Evolutionary conservation across 1,139 yeast species (phyloP), one percentile per base, ranked within the genome.

Genomic region (Lodderomyces orthopsilosis): DNA sequence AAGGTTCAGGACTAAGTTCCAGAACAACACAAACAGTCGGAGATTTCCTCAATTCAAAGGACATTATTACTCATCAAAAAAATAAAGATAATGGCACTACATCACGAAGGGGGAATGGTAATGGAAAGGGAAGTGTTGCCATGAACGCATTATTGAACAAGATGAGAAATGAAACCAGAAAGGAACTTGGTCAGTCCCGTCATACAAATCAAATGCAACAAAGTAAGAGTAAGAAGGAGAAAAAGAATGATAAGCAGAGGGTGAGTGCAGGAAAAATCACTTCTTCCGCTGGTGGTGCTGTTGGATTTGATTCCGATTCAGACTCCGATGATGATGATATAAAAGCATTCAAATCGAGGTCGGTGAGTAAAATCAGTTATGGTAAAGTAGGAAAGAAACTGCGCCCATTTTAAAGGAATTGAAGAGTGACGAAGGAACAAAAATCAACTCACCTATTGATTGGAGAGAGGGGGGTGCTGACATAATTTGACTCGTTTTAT

Each of bases 91-190:
- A 12, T 10, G 26, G 35, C 7, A n/a, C 2, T 4, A 33, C 26
- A 19, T 6, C 37, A 4, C 18, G 26, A 5, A 27, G n/a, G 13
- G 23, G 15, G 5, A 30, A 26, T 5, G 22, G 21, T 14, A 26
- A 17, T 6, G 19, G 28, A 5, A 36, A 10, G 6, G 37, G 38
- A 62, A 58, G 37, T 33, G 17, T 22, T 46, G 73, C 80, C 2
- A 62, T 77, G 67, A 52, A 61, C 19, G 74, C 81, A 1, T 63
- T 78, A 47, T 59, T 68, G 59, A 77, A 76, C 50, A 73, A 66
- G 48, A 54, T 76, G 58, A 59, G 81, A 46, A 62, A 65, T 41
- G 59, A 51, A 10, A 54, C 52, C n/a, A 51, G 72, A 38, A 50
- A 51, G 21, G 14, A 38, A n/a, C 13, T 27, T 24, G 23, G n/a